phyloP scores from a whole-genome alignment of 2,329 filamentous ascomycete species.

The Plenodomus lindquistii region DNA sequence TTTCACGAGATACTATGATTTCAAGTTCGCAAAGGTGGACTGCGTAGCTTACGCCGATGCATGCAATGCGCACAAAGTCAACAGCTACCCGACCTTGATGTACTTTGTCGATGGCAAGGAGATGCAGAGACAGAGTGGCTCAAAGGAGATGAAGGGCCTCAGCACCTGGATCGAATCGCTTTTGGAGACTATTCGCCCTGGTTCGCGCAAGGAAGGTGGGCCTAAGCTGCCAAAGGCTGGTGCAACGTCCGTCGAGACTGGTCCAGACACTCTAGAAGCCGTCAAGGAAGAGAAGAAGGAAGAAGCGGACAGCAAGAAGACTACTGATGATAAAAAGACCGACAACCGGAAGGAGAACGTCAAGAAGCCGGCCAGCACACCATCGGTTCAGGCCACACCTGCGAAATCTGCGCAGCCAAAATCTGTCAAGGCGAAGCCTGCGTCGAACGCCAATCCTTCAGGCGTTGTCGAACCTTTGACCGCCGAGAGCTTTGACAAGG shows the following conservation, averaged over 20 bases:
- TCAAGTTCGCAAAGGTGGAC: conserved; percentile 84
- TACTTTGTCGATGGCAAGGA: conserved; percentile 79
- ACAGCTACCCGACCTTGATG: conserved; percentile 74
- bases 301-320: conserved; percentile 16
- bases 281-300: conserved; percentile 39
- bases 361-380: conserved; percentile 5
- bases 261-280: conserved; percentile 41
- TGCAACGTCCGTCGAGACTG: conserved; percentile 55
- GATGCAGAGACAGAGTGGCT: conserved; percentile 66
- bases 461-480: conserved; percentile 77
- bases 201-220: conserved; percentile 70
- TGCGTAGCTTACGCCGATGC: conserved; percentile 82
- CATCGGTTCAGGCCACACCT: conserved; percentile 15
- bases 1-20: conserved; percentile 84
- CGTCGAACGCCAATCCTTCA: conserved; percentile 64
- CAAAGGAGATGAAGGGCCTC: conserved; percentile 67
- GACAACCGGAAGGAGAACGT: neutral
- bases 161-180: conserved; percentile 74
- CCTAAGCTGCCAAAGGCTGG: conserved; percentile 73
- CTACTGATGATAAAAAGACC: neutral
- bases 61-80: conserved; percentile 69
- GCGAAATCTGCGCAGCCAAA: conserved; percentile 35
- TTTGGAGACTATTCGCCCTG: conserved; percentile 78
- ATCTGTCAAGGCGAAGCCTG: conserved; percentile 23
- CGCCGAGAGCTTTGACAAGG: conserved; percentile 81